phyloP scores from a whole-genome alignment of 768 basidiomycete genomes.

The Pholiota conissans region DNA sequence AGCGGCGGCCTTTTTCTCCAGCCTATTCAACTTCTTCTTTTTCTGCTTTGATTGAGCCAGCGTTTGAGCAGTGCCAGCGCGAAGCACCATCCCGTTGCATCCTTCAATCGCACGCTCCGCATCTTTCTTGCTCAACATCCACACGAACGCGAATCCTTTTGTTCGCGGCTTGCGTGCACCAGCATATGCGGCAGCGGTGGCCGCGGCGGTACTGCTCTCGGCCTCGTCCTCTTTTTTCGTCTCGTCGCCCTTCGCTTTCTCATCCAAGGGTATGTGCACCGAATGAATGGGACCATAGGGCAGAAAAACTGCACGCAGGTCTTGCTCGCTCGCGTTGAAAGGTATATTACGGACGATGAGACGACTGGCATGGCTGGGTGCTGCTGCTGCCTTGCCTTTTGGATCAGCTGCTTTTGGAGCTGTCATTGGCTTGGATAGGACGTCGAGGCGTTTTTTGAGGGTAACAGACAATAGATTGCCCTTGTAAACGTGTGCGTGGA shows the following conservation, averaged over 20 bases:
- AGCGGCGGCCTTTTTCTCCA: slow-evolving; percentile 50
- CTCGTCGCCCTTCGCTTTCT: slow-evolving; percentile 25
- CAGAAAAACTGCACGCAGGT: slow-evolving; percentile 83
- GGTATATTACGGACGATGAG: slow-evolving; percentile 92
- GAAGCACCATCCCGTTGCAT: slow-evolving; percentile 74
- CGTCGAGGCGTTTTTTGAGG: slow-evolving; percentile 83
- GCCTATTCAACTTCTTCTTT: slow-evolving; percentile 58
- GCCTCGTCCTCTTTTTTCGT: slow-evolving; percentile 27
- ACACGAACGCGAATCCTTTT: slow-evolving; percentile 93
- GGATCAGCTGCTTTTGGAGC: slow-evolving; percentile 28
- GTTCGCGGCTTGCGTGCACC: slow-evolving; percentile 33
- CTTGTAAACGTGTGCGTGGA: slow-evolving; percentile 94
- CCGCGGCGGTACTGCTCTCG: slow-evolving; percentile 15
- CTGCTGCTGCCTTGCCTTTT: slow-evolving; percentile 31
- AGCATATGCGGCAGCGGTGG: slow-evolving; percentile 17
- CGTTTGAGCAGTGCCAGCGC: slow-evolving; percentile 58
- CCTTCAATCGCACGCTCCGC: slow-evolving; percentile 80
- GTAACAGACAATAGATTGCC: slow-evolving; percentile 83
- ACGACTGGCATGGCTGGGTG: slow-evolving; percentile 72
- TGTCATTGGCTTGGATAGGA: slow-evolving; percentile 46
- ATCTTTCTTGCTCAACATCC: slow-evolving; percentile 85
- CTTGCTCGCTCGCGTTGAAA: slow-evolving; percentile 79
- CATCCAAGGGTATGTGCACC: slow-evolving; percentile 69
- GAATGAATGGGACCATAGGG: slow-evolving; percentile 87
- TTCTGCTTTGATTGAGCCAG: slow-evolving; percentile 66